Base-by-base conservation (phyloP, 805 yeast genomes). In the Lipomyces japonicus region DNA sequence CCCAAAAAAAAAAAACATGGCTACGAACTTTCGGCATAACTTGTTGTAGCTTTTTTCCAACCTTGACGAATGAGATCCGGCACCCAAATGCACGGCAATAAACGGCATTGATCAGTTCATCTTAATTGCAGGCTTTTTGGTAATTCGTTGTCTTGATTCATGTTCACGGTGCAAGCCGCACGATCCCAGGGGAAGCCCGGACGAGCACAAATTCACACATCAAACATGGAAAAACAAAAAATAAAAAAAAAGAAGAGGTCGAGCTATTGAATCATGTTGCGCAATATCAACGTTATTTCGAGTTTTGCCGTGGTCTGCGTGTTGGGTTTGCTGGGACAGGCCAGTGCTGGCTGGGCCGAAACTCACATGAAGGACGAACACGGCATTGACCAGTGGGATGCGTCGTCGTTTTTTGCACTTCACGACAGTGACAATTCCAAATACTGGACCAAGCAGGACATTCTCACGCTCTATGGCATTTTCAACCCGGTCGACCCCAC, bases 351-450 rank as follows among this genome's bases (percentile, higher is more conserved):
- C n/a, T 86, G 95, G 95, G 87, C 84, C 61, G 76, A 77, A 59
- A 84, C 90, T 86, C 97, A 91, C 67, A 90, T 91, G 97, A 73
- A 78, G 60, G 81, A 80, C 59, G 97, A 91, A 69, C 97, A 91
- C 69, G 84, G 80, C 16, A 58, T 86, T 51, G 89, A 85, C 55
- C 72, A 74, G 24, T 87, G 80, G 61, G 95, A 85, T 55, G 75
- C 95, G 0, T 80, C 75, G 37, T 75, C 84, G 14, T 87, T 91
- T 62, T 91, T 91, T 75, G 76, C 76, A 32, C 62, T 90, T 24
- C 98, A 91, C 68, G 96, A 90, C 67, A 57, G 63, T 24, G 72
- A 69, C 55, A 61, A 63, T 65, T 79, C 46, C 70, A 78, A 60
- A 70, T 73, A 63, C 73, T 78, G 65, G 88, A 84, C 38, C 66